Evolutionary conservation across 2,329 filamentous ascomycete genomes (phyloP), one percentile per base, ranked within the genome.

Genomic region (Fusarium annulatum): DNA sequence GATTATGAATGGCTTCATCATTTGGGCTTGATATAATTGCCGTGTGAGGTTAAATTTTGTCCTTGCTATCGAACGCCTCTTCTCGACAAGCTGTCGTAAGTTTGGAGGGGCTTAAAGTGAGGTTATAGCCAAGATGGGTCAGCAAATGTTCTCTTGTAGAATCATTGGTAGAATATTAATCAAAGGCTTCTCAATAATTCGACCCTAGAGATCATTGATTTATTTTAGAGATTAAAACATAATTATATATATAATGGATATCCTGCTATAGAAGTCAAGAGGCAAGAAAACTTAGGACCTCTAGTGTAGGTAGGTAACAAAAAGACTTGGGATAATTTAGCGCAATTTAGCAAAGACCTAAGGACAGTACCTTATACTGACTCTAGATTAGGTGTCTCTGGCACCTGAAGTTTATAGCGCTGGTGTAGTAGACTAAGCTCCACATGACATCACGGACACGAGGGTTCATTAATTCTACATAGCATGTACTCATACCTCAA

Each of bases 361-460:
- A 10, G 10, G 30, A 33, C 10, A 33, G 30, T 33, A 33, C 23
- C 23, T 23, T 23, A 26, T 33, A 14, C 30, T 33, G 26, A 48
- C 45, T 14, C 15, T 48, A 21, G 19, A 10, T 28, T 21, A 19
- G 23, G 28, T 28, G 19, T 28, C 21, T 48, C 15, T 28, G 26
- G 45, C 45, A 48, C 12, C 45, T 48, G 18, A 18, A 34, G 15
- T 38, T 16, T 38, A 61, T 49, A 30, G 49, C 33, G 53, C 38
- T 51, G 34, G 41, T 64, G 28, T 58, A 34, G 48, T 18, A 15
- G n/a, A 30, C 30, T 49, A 49, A 64, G 71, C 76, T 74, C 69
- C 69, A 69, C 68, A 79, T 79, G 76, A 78, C 73, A 74, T 79
- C 72, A 74, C 70, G 51, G 59, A 63, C 71, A 61, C 48, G 58